phyloP scores from a whole-genome alignment of 2,329 filamentous ascomycete genomes.

The Tolypocladium endophyticum region DNA sequence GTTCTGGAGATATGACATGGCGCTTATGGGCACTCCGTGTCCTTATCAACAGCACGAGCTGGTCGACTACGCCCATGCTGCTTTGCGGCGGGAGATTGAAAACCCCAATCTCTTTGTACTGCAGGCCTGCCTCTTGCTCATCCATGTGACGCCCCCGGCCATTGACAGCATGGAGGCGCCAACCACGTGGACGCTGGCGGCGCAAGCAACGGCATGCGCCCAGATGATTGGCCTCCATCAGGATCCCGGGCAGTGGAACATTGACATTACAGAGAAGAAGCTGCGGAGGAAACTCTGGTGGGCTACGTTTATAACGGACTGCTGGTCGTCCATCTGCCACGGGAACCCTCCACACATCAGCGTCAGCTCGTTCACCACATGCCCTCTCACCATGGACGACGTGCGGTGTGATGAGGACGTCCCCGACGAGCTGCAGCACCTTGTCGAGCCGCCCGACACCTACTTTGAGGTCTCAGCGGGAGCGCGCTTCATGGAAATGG shows the following conservation, averaged over 20 bases:
- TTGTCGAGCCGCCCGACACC: conserved; percentile 22
- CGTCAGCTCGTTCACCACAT: conserved; percentile 27
- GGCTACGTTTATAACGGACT: conserved; percentile 29
- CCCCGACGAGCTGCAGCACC: conserved; percentile 17
- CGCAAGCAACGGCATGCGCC: conserved; percentile 31
- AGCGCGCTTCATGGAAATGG: conserved; percentile 25
- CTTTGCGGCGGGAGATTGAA: conserved; percentile 33
- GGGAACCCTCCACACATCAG: conserved; percentile 35
- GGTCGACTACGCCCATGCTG: conserved; percentile 28
- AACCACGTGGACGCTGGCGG: conserved; percentile 30
- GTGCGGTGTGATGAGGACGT: conserved; percentile 31
- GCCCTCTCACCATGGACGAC: conserved; percentile 28
- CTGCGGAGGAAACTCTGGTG: conserved; percentile 35
- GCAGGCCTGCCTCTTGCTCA: conserved; percentile 34
- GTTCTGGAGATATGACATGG: conserved; percentile 27
- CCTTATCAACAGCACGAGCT: conserved; percentile 30
- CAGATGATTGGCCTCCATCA: conserved; percentile 36
- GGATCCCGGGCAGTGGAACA: conserved; percentile 29
- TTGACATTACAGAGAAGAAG: conserved; percentile 30
- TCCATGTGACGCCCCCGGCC: conserved; percentile 32
- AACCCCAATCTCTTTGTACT: conserved; percentile 33
- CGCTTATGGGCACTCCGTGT: conserved; percentile 16
- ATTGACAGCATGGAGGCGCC: conserved; percentile 36
- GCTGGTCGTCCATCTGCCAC: conserved; percentile 34
- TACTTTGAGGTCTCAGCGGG: conserved; percentile 22